A percentile compares a stretch with the other conserved stretches of the same genome.
Evolutionary conservation across 2,329 filamentous ascomycete genomes (phyloP).

Genomic region (Aspergillus brasiliensis): DNA sequence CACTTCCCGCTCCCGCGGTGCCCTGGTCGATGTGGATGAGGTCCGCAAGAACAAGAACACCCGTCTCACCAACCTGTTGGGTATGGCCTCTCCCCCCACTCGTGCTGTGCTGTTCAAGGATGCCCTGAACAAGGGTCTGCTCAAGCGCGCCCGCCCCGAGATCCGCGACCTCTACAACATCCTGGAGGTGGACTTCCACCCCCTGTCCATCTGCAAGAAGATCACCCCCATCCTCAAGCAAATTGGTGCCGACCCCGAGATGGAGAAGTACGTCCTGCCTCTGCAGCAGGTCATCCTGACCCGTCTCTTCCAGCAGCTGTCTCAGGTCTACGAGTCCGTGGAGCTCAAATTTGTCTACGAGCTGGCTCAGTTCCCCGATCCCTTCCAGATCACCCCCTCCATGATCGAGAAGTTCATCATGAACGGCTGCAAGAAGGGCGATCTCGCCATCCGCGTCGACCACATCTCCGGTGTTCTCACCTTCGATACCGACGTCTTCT

Average conservation of each 20-base stretch:
- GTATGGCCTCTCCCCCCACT: conserved; percentile 87
- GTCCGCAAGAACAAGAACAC: conserved; percentile 99
- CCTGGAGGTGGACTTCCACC: conserved; percentile 98
- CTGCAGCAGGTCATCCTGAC: conserved; percentile 98
- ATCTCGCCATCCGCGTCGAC: conserved; percentile 92
- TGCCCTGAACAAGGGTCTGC: conserved; percentile 88
- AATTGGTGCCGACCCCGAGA: conserved; percentile 90
- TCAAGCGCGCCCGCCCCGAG: conserved; percentile 89
- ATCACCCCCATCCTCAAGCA: conserved; percentile 93
- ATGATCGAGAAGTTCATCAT: conserved; percentile 99
- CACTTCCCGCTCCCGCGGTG: conserved; percentile 92
- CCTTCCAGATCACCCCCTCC: conserved; percentile 85
- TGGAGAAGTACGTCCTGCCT: conserved; percentile 94
- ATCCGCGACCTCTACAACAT: conserved; percentile 98
- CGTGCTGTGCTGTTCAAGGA: conserved; percentile 93
- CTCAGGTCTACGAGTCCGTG: conserved; percentile 97
- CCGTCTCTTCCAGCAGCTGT: conserved; percentile 96
- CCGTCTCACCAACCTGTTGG: conserved; percentile 90
- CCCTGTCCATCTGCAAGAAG: conserved; percentile 97
- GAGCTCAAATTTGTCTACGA: conserved; percentile 91
- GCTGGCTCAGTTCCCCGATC: conserved; percentile 92
- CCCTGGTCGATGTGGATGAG: conserved; percentile 95
- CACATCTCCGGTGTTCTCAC: conserved; percentile 93
- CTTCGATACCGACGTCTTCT: conserved; percentile 98
- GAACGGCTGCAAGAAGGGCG: conserved; percentile 99